Evolutionary conservation across 1,284 basidiomycete genomes (phyloP).

Genomic region (Naganishia albida): DNA sequence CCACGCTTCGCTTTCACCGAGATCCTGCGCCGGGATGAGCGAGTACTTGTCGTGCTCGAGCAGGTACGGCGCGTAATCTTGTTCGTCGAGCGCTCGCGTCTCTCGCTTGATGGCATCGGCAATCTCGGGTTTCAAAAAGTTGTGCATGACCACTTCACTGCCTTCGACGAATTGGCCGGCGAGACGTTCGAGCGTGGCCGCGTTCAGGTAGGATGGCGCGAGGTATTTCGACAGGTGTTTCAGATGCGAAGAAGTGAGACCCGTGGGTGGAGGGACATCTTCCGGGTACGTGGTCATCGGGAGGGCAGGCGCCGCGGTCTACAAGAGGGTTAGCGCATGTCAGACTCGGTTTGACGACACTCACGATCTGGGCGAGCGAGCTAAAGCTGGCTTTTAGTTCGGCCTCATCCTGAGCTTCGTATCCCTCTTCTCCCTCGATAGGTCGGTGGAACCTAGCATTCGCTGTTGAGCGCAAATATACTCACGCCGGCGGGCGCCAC

Average conservation of each 20-base stretch:
- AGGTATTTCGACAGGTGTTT: slow-evolving; percentile 78
- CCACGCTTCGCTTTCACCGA: slow-evolving; percentile 65
- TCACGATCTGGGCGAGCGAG: slow-evolving; percentile 53
- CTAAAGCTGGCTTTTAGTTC: slow-evolving; percentile 67
- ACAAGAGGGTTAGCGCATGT: slow-evolving; percentile 54
- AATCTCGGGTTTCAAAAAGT: slow-evolving; percentile 72
- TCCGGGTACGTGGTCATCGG: slow-evolving; percentile 47
- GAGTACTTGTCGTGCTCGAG: slow-evolving; percentile 37
- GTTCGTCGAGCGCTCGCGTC: slow-evolving; percentile 65
- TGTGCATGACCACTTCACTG: slow-evolving; percentile 85
- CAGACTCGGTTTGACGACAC: slow-evolving; percentile 26
- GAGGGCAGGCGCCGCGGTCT: slow-evolving; percentile 62
- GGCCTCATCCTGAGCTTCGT: slow-evolving; percentile 59
- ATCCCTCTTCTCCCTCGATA: slow-evolving; percentile 86
- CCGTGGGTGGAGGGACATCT: slow-evolving; percentile 44
- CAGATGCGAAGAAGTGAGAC: slow-evolving; percentile 64
- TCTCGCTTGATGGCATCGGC: slow-evolving; percentile 68
- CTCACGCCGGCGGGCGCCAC: slow-evolving; percentile 20
- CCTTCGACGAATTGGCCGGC: slow-evolving; percentile 81
- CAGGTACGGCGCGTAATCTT: slow-evolving; percentile 56
- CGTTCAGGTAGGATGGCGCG: slow-evolving; percentile 85
- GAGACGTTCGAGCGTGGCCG: slow-evolving; percentile 76
- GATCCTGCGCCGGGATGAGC: slow-evolving; percentile 66
- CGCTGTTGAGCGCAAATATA: neutral
- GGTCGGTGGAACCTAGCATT: slow-evolving; percentile 75